Conservation (phyloP, 2,329 filamentous ascomycete genomes). For the Aspergillus sp. region DNA sequence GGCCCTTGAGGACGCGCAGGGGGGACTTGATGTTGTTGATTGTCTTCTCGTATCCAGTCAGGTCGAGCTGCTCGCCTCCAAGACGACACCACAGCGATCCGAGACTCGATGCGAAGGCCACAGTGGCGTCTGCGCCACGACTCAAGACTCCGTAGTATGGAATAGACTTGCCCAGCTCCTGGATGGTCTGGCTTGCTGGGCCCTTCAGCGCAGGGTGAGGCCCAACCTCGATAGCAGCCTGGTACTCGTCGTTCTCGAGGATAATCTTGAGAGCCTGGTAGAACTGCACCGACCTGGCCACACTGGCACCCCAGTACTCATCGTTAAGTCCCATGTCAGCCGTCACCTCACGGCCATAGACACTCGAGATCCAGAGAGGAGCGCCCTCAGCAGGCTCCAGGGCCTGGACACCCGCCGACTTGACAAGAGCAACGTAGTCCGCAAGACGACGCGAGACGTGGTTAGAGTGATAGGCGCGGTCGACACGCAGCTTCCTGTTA, state of each 20-base stretch:
- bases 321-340: constrained; percentile 1
- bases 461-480: constrained; percentile 14
- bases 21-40: neutral
- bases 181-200: neutral
- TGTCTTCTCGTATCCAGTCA: neutral
- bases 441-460: constrained; percentile 3
- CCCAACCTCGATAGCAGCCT: constrained; percentile 12
- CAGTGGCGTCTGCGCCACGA: neutral
- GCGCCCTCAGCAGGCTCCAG: neutral
- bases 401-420: neutral
- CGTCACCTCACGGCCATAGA: neutral
- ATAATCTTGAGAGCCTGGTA: constrained; percentile 20
- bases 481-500: neutral
- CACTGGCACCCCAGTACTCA: constrained; percentile 31
- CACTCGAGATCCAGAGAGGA: constrained; percentile 4
- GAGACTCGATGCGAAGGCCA: neutral
- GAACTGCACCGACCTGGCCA: constrained; percentile 26
- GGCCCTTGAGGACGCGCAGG: neutral
- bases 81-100: neutral
- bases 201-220: neutral
- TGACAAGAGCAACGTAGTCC: neutral
- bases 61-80: neutral
- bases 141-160: neutral
- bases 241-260: constrained; percentile 5
- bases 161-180: neutral